Base-by-base conservation (phyloP, 371 early-diverging fungal species). In the Blastocladiella emersonii region DNA sequence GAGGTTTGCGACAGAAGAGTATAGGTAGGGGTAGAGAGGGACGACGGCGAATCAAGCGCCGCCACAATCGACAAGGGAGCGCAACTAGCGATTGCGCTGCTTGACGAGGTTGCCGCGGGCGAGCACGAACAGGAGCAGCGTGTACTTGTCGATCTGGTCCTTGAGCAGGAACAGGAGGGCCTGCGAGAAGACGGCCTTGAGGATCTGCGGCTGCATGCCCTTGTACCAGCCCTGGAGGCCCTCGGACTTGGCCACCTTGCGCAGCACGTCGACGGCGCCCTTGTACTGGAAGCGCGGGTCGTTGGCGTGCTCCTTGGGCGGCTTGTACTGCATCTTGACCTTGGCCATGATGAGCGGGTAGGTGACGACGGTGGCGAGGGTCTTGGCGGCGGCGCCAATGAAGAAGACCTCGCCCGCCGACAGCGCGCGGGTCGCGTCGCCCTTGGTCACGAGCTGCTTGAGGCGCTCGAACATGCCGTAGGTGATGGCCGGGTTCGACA, bases 301-400 rank as follows among this genome's bases (percentile, higher is more conserved):
- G 56, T 73, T 74, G 30, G 72, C 76, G 66, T 80, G 73, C 61
- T 76, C 77, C 68, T 83, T 84, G 59, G 86, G 82, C 19, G 93
- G 91, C 69, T 87, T 88, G 93, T 94, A 95, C 72, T 95, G 95
- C 69, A 95, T 79, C 61, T 93, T 78, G 21, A 91, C 90, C 70
- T 97, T 97, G 63, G 98, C 96, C 95, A 95, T 94, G 71, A 97
- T 97, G 71, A 95, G 95, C 34, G 98, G 96, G 23, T 74, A 77
- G 35, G 79, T 81, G 36, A 81, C 78, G 66, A 81, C 65, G 7
- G 82, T 81, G 8, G 96, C 98, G 68, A 95, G 69, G 0, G 95
- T 90, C 72, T 97, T 97, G 61, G 91, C 80, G 55, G 93, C 64
- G 3, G 95, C 96, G 25, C 95, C 95, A 34, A 91, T 84, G 66